These are phyloP conservation scores for Priceomyces melissophilus DNA, from an alignment of 805 yeast species.

Conservation along the genomic window DNA sequence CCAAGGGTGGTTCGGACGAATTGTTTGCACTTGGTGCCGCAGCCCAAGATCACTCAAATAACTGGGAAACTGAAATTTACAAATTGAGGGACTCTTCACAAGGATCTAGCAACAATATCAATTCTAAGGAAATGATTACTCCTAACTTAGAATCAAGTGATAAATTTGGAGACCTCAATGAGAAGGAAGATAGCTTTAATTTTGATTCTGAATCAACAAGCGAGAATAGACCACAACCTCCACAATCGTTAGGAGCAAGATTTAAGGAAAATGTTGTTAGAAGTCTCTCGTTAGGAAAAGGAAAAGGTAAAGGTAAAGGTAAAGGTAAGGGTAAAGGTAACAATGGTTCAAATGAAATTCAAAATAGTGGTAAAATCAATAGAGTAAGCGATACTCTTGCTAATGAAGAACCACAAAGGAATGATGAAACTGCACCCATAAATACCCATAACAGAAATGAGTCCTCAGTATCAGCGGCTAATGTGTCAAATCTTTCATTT, in stretches of 20 bases:
- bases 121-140: constrained; percentile 23
- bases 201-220: constrained; percentile 3
- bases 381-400: constrained; percentile 26
- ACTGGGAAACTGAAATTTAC: constrained; percentile 71
- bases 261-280: constrained; percentile 42
- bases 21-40: constrained; percentile 73
- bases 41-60: constrained; percentile 74
- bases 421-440: constrained; percentile 8
- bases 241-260: constrained; percentile 36
- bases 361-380: constrained; percentile 5
- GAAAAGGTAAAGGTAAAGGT: constrained; percentile 6
- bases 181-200: constrained; percentile 7
- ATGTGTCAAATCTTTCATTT: constrained; percentile 10
- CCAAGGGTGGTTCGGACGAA: constrained; percentile 27
- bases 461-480: constrained; percentile 18
- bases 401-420: constrained; percentile 7
- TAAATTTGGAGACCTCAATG: constrained; percentile 7
- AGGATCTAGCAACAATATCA: neutral
- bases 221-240: constrained; percentile 1
- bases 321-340: neutral
- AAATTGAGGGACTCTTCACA: constrained; percentile 33
- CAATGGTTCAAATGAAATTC: constrained; percentile 10
- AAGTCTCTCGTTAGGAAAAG: constrained; percentile 32
- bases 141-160: constrained; percentile 23
- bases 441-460: constrained; percentile 23